Percentiles rank a stretch among this genome's conserved stretches.
These are phyloP conservation scores for Aspergillus arachidicola DNA, from an alignment of 2,329 filamentous ascomycete species.

Conservation along the genomic window DNA sequence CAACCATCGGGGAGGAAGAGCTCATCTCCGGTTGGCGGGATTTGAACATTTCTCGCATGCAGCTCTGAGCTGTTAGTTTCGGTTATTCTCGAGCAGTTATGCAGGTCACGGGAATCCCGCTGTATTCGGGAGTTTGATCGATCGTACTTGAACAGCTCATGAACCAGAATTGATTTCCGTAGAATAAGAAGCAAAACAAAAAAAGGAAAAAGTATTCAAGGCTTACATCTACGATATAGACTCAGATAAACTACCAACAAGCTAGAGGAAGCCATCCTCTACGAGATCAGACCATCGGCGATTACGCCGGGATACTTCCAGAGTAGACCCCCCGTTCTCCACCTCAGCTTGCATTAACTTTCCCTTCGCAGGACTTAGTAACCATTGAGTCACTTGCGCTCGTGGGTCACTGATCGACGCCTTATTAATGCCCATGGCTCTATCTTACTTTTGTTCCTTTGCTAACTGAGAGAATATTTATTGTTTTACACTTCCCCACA, in stretches of 20 bases:
- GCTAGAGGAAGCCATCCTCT: not conserved
- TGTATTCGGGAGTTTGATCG: too few species aligned
- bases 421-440: not conserved
- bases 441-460: not conserved
- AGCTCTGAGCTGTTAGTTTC: not conserved
- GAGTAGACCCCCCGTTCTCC: not conserved
- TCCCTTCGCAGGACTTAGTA: not conserved
- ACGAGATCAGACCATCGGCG: not conserved
- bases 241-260: not conserved
- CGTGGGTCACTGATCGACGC: not conserved
- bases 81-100: not conserved
- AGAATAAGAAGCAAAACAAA: not conserved
- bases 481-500: not conserved
- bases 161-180: not conserved
- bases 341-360: not conserved
- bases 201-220: too few species aligned
- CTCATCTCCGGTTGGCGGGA: not conserved
- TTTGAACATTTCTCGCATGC: not conserved
- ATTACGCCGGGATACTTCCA: not conserved
- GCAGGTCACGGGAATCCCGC: too few species aligned
- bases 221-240: not conserved
- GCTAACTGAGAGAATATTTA: not conserved
- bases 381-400: not conserved
- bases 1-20: constrained; percentile 2
- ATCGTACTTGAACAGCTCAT: not conserved